These are phyloP conservation scores for Tuber melanosporum DNA, from an alignment of 495 filamentous ascomycete genomes.

Conservation along the genomic window DNA sequence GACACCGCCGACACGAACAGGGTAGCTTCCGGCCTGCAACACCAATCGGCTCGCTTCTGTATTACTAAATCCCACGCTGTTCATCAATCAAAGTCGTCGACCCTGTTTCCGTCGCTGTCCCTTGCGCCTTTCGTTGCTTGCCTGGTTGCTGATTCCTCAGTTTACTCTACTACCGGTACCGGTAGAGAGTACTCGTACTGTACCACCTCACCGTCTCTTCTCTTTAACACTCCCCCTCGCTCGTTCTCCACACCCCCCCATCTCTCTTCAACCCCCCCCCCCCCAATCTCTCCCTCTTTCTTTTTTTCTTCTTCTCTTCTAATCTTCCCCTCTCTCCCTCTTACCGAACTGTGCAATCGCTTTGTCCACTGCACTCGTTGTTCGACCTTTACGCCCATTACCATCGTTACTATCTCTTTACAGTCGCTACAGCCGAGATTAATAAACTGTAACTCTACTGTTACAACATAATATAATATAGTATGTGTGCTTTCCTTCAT, in stretches of 20 bases:
- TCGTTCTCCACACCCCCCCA: conserved; percentile 21
- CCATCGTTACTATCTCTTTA: conserved; percentile 31
- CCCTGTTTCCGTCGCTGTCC: background rate
- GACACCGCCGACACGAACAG: background rate
- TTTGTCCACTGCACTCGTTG: conserved; percentile 30
- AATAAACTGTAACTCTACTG: conserved; percentile 3
- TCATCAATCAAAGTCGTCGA: background rate
- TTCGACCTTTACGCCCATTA: conserved; percentile 28
- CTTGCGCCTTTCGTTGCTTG: conserved; percentile 5
- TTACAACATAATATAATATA: background rate
- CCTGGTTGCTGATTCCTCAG: background rate
- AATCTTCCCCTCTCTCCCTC: conserved; percentile 15
- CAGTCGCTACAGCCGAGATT: conserved; percentile 28
- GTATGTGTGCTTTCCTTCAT: conserved; percentile 3
- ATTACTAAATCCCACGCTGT: conserved; percentile 1
- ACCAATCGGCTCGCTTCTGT: conserved; percentile 1
- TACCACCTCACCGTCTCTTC: conserved; percentile 11
- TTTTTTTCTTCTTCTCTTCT: conserved; percentile 17
- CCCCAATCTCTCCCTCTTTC: conserved; percentile 27
- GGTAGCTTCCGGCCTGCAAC: background rate
- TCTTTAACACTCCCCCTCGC: conserved; percentile 22
- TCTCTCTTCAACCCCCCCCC: conserved; percentile 28
- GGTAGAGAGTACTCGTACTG: background rate
- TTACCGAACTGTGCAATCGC: conserved; percentile 35
- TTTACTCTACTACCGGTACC: background rate